A percentile compares a stretch with the other conserved stretches of the same genome.
phyloP scores from a whole-genome alignment of 2,329 filamentous ascomycete species.

The Colletotrichum sp. region DNA sequence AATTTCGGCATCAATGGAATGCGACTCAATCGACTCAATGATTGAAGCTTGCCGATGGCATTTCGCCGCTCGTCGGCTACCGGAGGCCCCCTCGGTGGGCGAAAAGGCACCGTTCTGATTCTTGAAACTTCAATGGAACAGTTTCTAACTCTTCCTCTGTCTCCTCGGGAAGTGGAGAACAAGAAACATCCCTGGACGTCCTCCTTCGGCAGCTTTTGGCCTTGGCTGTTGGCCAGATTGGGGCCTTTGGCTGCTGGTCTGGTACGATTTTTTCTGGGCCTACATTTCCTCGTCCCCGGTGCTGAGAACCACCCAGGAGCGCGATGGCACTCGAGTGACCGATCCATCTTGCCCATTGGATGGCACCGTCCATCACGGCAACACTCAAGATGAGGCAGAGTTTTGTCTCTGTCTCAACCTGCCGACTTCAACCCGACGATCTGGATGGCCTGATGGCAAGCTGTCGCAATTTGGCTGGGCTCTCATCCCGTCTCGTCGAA shows the following conservation, averaged over 20 bases:
- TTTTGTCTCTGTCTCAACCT: not conserved
- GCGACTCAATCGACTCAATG: not conserved
- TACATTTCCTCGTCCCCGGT: slow-evolving; percentile 3
- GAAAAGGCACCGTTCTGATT: slow-evolving; percentile 2
- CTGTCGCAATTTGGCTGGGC: not conserved
- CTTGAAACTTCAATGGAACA: slow-evolving; percentile 22
- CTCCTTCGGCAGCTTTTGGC: not conserved
- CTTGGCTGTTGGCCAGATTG: slow-evolving; percentile 9
- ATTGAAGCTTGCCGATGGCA: slow-evolving; percentile 12
- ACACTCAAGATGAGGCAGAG: not conserved
- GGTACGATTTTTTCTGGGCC: slow-evolving; percentile 10
- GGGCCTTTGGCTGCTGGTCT: not conserved
- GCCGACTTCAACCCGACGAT: not conserved
- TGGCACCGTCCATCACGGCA: not conserved
- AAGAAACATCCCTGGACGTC: slow-evolving; percentile 13
- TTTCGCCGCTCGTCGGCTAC: not conserved
- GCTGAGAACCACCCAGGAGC: not conserved
- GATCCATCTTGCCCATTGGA: not conserved
- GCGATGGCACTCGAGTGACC: not conserved
- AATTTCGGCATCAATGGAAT: not conserved
- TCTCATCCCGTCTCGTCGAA: slow-evolving; percentile 2
- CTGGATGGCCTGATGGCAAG: slow-evolving; percentile 2
- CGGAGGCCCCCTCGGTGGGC: not conserved
- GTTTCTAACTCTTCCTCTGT: slow-evolving; percentile 12
- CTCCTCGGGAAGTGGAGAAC: slow-evolving; percentile 10